A percentile compares a stretch with the other conserved stretches of the same genome.
These are phyloP conservation scores for Magnolia changhungtana DNA, from an alignment of 164 flowering plant genomes.

Conservation along the genomic window DNA sequence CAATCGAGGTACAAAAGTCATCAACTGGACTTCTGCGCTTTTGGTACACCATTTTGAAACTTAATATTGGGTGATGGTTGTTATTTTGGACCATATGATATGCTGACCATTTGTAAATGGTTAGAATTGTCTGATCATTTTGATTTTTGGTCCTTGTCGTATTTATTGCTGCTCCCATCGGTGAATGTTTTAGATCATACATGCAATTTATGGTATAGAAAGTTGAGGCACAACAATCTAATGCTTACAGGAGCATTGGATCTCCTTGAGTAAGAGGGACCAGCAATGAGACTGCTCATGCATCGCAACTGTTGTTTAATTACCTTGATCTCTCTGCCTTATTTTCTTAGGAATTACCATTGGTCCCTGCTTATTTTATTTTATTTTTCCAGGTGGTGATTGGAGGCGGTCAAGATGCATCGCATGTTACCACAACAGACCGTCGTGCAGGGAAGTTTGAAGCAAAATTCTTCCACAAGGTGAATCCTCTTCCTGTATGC, in stretches of 20 bases:
- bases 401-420: slow-evolving; percentile 99
- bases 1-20: no score
- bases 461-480: slow-evolving; percentile 93
- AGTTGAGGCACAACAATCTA: no score
- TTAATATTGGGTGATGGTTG: no score
- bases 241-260: neutral
- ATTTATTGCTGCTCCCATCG: no score
- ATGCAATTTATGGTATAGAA: no score
- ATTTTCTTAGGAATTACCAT: neutral
- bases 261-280: neutral
- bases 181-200: no score
- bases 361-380: neutral
- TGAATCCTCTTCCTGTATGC: slow-evolving; percentile 12
- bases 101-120: no score
- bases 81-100: no score
- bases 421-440: slow-evolving; percentile 86
- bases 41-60: no score
- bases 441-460: slow-evolving; percentile 98
- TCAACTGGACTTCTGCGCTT: no score
- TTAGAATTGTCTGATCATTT: no score
- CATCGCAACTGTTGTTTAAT: neutral
- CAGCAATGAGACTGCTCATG: neutral
- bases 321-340: neutral
- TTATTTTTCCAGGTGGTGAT: slow-evolving; percentile 62
- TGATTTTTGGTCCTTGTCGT: no score